Base-by-base conservation (phyloP, 495 filamentous ascomycete species). In the Aspergillus sclerotioniger region DNA sequence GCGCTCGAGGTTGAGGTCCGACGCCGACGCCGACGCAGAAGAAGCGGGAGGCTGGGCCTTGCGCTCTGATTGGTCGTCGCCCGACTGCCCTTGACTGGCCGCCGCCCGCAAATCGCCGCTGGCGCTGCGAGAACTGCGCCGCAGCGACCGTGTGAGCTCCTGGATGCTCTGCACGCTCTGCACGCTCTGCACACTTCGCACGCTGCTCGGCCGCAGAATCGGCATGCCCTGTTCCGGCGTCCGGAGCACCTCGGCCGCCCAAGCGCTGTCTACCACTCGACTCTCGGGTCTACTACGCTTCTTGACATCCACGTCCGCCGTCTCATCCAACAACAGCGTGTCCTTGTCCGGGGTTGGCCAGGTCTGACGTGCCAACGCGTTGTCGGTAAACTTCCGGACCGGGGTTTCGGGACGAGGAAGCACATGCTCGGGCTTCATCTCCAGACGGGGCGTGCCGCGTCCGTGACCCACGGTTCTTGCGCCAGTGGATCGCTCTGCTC, bases 61-160 rank as follows among this genome's bases (percentile, higher is more conserved):
- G 29, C 39, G 9, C 46, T 15, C 50, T 62, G 57, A 60, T 59
- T 62, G 57, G 60, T 63, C 65, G 61, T 66, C 62, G 51, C 61
- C 61, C 37, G 1, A 13, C 58, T 64, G 61, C 41, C 62, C 67
- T 58, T 69, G 69, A 75, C 84, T 87, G 62, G 87, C 85, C 25
- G 25, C 25, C 66, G 83, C 87, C 75, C 91, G 79, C 67, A 94
- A 76, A 81, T 95, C 88, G 67, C 90, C 88, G 74, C 90, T 91
- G 58, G 84, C 74, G 70, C 86, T 90, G 63, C 86, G 87, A 68
- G 85, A 86, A 57, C 82, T 81, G 55, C 89, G 82, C 59, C 91
- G 82, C 43, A 95, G 82, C 13, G 25, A 25, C 87, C 83, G 49
- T 86, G 88, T 19, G 85, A 86, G 49, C 72, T 63, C 45, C 46